These are phyloP conservation scores for Selaginella tamariscina DNA, from an alignment of 75 land plant genomes.

Conservation along the genomic window DNA sequence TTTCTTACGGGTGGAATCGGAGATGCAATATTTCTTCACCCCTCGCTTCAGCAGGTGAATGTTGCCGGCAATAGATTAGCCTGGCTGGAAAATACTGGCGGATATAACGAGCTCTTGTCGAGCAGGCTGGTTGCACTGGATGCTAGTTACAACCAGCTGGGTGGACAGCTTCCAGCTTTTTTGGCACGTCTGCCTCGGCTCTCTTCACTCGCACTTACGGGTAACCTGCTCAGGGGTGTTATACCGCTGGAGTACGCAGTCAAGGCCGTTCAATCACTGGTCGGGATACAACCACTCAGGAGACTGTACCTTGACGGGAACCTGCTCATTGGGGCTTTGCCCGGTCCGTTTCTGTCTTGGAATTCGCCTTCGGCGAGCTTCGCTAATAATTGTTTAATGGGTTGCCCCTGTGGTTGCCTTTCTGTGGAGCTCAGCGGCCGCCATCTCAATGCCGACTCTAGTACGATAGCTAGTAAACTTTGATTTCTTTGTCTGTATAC, in stretches of 20 bases:
- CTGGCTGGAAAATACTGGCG: constrained; percentile 9
- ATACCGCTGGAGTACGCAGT: constrained; percentile 35
- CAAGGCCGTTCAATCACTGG: constrained; percentile 14
- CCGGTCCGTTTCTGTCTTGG: constrained; percentile 23
- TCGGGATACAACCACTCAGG: constrained; percentile 18
- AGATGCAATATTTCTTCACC: constrained; percentile 35
- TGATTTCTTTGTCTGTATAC: no score
- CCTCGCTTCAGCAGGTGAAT: constrained; percentile 47
- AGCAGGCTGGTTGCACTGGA: constrained; percentile 45
- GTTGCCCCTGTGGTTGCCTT: constrained; percentile 31
- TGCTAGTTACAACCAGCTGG: constrained; percentile 40
- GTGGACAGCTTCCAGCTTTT: constrained; percentile 32
- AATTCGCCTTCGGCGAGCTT: constrained; percentile 22
- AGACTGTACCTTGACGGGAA: constrained; percentile 53
- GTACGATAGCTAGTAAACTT: no score
- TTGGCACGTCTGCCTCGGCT: constrained; percentile 23
- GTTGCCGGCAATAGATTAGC: constrained; percentile 40
- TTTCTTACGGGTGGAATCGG: constrained; percentile 13
- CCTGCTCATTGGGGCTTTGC: constrained; percentile 39
- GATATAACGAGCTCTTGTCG: neutral
- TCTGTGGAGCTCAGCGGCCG: constrained; percentile 17
- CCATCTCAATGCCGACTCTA: neutral
- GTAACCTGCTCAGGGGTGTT: constrained; percentile 39
- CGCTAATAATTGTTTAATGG: constrained; percentile 41
- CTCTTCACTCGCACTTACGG: constrained; percentile 36